These are phyloP conservation scores for Xylaria longipes DNA, from an alignment of 495 filamentous ascomycete genomes.

Conservation along the genomic window DNA sequence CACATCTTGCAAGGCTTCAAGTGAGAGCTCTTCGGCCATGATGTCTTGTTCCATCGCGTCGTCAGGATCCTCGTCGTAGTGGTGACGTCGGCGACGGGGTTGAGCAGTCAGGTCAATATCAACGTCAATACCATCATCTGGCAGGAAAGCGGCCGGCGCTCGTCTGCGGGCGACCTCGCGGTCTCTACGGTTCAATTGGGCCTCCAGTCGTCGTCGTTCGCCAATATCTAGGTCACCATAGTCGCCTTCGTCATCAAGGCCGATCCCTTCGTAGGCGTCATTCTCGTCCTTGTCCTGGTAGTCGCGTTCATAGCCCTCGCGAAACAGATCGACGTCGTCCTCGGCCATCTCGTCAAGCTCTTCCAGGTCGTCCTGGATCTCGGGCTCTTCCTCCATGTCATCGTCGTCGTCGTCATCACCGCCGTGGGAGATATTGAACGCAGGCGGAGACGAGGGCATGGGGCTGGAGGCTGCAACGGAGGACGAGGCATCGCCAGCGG, in stretches of 20 bases:
- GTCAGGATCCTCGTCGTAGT: constrained; percentile 93
- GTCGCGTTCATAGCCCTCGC: constrained; percentile 86
- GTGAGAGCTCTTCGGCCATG: constrained; percentile 91
- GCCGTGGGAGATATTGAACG: constrained; percentile 60
- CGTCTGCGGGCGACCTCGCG: constrained; percentile 75
- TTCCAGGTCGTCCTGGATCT: constrained; percentile 81
- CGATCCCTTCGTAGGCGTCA: constrained; percentile 53
- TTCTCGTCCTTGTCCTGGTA: constrained; percentile 66
- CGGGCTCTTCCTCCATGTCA: constrained; percentile 71
- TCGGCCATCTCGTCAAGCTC: constrained; percentile 97
- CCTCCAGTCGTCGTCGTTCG: constrained; percentile 84
- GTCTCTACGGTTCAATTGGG: constrained; percentile 82
- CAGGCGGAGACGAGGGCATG: constrained; percentile 56
- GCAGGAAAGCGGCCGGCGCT: constrained; percentile 84
- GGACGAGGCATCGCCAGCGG: constrained; percentile 71
- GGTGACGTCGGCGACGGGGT: constrained; percentile 77
- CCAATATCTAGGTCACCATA: constrained; percentile 80
- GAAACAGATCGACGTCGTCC: constrained; percentile 95
- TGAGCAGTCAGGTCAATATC: constrained; percentile 83
- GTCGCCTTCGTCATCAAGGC: constrained; percentile 59
- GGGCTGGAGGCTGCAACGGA: constrained; percentile 67
- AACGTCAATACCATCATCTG: constrained; percentile 79
- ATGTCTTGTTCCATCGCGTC: constrained; percentile 91
- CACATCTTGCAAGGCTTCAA: constrained; percentile 90
- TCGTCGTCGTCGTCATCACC: constrained; percentile 61